Conservation (phyloP, 352 stramenopile genomes). For the Globisporangium carolinianum region DNA sequence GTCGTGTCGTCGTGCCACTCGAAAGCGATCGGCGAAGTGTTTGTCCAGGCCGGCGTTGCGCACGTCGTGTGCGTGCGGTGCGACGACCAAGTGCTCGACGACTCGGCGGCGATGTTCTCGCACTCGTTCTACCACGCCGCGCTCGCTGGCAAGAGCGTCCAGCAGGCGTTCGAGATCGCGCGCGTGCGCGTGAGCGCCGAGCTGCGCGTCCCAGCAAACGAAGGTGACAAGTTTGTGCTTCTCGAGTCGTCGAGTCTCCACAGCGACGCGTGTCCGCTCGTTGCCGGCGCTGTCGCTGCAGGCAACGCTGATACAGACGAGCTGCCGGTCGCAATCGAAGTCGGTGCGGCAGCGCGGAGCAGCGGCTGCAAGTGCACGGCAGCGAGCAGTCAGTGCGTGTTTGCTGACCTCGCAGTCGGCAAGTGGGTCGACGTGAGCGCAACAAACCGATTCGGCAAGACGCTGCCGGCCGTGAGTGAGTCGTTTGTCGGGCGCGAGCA, state of each 20-base stretch:
- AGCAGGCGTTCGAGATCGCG: conserved; percentile 71
- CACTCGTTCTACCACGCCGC: conserved; percentile 76
- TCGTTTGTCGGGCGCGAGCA: conserved; percentile 72
- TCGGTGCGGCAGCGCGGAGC: conserved; percentile 30
- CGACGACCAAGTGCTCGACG: conserved; percentile 59
- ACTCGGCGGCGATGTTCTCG: conserved; percentile 67
- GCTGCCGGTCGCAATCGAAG: conserved; percentile 33
- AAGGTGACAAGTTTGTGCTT: conserved; percentile 76
- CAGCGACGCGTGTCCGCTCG: conserved; percentile 34
- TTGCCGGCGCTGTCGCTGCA: conserved; percentile 3
- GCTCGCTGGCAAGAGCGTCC: conserved; percentile 62
- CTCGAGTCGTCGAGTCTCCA: conserved; percentile 65
- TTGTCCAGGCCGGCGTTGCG: conserved; percentile 65
- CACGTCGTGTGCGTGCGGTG: conserved; percentile 78
- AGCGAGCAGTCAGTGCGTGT: conserved; percentile 48
- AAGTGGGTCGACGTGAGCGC: conserved; percentile 74
- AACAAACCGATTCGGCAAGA: conserved; percentile 62
- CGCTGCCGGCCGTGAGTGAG: conserved; percentile 51
- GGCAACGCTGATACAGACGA: conserved; percentile 8
- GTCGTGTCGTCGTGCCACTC: conserved; percentile 82
- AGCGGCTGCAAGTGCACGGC: conserved; percentile 43
- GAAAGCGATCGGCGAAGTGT: conserved; percentile 68
- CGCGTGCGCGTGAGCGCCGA: conserved; percentile 65
- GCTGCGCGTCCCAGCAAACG: conserved; percentile 47
- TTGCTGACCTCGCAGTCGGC: conserved; percentile 61